Base-by-base conservation (phyloP, 805 yeast species). In the Ascoidea rubescens region DNA sequence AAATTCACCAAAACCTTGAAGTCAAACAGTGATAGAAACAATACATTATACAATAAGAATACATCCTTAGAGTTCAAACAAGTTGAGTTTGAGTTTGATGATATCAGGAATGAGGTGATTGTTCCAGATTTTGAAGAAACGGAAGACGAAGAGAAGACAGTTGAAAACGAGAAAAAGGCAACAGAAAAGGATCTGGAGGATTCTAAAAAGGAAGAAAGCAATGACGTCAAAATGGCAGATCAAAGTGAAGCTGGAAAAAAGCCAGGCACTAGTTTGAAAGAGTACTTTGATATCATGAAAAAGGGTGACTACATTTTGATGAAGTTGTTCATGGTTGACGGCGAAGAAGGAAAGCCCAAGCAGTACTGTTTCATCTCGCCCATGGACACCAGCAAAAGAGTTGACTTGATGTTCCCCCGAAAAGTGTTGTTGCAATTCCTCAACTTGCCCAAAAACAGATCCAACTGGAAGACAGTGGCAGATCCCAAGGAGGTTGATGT, bases 391-490 rank as follows among this genome's bases (percentile, higher is more conserved):
- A 60, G 61, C 3, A 70, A 70, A 51, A 57, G 72, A 10, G 66
- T 88, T 6, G 96, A 90, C 63, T 65, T 87, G 12, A 96, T 87
- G 58, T 86, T 90, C 59, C 95, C 96, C 1, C 71, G 97, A 62
- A 74, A 88, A 59, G 89, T 85, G 1, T 59, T 87, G 32, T 90
- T 96, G 0, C 71, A 72, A 55, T 65, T 82, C 2, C 61, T 89
- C 50, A 78, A 73, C 47, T 68, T 77, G 14, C 82, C 84, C 2
- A 80, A 79, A 51, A 55, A 68, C 31, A 71, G 89, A 56, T 64
- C 77, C 0, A 80, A 79, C 53, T 89, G 96, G 97, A 83, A 82
- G 53, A 76, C 78, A 50, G 88, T 96, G 60, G 66, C 69, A 49
- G 95, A 88, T 63, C 66, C 83, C 0, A 68, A 67, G 47, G 67